Conservation (phyloP, 1,139 yeast genomes). For the Zygoascus sp. region DNA sequence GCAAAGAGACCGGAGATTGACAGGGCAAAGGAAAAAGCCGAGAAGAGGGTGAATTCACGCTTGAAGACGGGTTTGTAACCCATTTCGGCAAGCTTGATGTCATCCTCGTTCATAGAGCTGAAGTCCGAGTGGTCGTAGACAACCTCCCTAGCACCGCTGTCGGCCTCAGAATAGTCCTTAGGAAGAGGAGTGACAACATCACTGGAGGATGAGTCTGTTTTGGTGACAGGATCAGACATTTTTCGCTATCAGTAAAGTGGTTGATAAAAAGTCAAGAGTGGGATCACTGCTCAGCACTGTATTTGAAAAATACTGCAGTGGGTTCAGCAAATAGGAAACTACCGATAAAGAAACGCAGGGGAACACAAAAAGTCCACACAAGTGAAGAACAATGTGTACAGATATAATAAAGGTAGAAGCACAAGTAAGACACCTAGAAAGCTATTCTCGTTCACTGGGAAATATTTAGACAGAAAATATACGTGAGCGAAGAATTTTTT, state of each 20-base stretch:
- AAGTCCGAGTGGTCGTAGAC: conserved; percentile 17
- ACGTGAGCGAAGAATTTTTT: no score
- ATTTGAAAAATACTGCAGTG: not conserved
- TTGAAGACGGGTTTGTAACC: conserved; percentile 39
- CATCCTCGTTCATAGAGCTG: conserved; percentile 19
- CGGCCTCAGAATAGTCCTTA: not conserved
- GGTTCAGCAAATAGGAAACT: not conserved
- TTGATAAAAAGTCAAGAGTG: not conserved
- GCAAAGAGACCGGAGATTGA: conserved; percentile 54
- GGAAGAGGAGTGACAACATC: not conserved
- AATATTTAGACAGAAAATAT: not conserved
- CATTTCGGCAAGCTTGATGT: conserved; percentile 23
- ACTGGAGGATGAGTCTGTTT: not conserved
- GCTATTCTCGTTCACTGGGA: no score
- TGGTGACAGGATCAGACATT: not conserved
- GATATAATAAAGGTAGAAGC: no score
- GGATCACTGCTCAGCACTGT: not conserved
- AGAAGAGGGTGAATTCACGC: conserved; percentile 50
- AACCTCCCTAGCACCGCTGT: not conserved
- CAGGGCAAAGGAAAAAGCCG: conserved; percentile 49
- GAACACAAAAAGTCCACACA: no score
- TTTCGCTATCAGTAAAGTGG: not conserved
- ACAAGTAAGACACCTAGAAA: no score
- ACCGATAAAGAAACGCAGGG: not conserved
- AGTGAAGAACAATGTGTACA: no score